These are phyloP conservation scores for Nosema muscidifuracis DNA, from an alignment of 371 early-diverging fungal species.

Conservation along the genomic window DNA sequence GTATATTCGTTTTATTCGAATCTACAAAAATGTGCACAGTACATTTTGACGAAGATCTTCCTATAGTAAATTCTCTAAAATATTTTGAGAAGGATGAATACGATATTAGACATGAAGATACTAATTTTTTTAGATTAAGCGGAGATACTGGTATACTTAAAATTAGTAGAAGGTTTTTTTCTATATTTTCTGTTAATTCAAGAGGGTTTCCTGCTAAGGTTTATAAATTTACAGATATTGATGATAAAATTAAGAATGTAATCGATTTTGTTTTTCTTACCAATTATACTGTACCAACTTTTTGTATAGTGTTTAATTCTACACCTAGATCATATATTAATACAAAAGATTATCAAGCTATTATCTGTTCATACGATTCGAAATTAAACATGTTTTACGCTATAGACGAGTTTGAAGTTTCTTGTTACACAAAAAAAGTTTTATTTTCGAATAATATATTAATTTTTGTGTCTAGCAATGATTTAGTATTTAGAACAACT, in stretches of 20 bases:
- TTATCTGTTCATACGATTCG: slow-evolving; percentile 18
- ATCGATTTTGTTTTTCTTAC: slow-evolving; percentile 13
- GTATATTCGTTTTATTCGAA: slow-evolving; percentile 11
- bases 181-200: slow-evolving; percentile 1
- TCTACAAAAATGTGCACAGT: slow-evolving; percentile 7
- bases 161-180: slow-evolving; percentile 18
- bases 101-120: slow-evolving; percentile 12
- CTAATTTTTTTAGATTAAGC: not conserved
- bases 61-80: slow-evolving; percentile 13
- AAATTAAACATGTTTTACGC: slow-evolving; percentile 12
- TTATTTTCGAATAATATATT: not conserved
- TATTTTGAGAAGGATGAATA: slow-evolving; percentile 22
- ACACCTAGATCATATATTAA: slow-evolving; percentile 12
- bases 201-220: slow-evolving; percentile 11
- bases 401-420: slow-evolving; percentile 14
- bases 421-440: slow-evolving; percentile 16
- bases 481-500: slow-evolving; percentile 8
- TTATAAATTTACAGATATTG: slow-evolving; percentile 22
- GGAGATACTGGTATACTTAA: slow-evolving; percentile 15
- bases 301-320: slow-evolving; percentile 22
- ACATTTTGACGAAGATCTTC: slow-evolving; percentile 3
- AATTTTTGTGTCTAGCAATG: slow-evolving; percentile 20
- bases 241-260: slow-evolving; percentile 21
- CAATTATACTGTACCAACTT: slow-evolving; percentile 21
- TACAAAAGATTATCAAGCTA: slow-evolving; percentile 7